Evolutionary conservation across 176 grass and related monocot species (phyloP).

Genomic region (Zoysia pacifica): DNA sequence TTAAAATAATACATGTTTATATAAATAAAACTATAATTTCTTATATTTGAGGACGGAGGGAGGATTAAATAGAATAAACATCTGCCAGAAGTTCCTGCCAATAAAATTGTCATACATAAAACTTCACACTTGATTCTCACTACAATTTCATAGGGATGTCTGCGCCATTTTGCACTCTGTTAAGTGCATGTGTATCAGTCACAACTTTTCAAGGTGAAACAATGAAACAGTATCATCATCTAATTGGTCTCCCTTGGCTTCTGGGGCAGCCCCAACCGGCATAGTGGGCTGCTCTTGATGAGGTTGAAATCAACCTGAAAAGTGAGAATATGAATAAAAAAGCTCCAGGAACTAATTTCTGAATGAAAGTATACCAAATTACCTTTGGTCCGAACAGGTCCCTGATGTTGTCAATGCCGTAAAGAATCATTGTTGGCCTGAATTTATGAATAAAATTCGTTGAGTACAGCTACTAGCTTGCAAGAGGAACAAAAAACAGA

Average conservation of each 20-base stretch:
- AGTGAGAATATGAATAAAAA: constrained; percentile 8
- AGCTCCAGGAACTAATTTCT: neutral
- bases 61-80: neutral
- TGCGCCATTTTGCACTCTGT: neutral
- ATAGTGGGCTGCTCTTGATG: constrained; percentile 72
- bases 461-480: neutral
- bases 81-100: neutral
- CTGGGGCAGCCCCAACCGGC: constrained; percentile 57
- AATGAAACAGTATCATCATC: neutral
- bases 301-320: constrained; percentile 90
- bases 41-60: too few relatives aligned
- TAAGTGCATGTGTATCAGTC: neutral
- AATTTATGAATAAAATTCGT: neutral
- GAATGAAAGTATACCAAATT: neutral
- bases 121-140: neutral
- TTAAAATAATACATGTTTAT: too few relatives aligned
- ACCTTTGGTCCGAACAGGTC: constrained; percentile 98
- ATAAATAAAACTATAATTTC: too few relatives aligned
- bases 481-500: neutral
- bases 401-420: constrained; percentile 78
- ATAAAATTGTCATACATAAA: constrained; percentile 2
- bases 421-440: constrained; percentile 95
- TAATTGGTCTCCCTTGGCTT: constrained; percentile 6
- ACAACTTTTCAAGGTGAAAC: neutral
- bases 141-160: neutral